Conservation (phyloP, 2,329 filamentous ascomycete species). For the Aspergillus chevalieri region DNA sequence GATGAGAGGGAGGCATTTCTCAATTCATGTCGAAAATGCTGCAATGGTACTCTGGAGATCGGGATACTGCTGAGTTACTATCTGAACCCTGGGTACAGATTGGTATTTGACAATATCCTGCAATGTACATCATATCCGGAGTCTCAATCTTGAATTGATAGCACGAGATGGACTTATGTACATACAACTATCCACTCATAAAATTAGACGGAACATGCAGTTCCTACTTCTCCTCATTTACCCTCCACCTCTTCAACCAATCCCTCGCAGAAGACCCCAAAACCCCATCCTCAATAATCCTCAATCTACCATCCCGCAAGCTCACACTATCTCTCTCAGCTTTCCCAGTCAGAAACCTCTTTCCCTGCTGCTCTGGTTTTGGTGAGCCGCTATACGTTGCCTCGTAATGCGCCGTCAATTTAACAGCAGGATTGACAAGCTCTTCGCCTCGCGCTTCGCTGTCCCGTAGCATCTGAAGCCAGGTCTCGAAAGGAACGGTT, state of each 20-base stretch:
- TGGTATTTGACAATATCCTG: too few species aligned
- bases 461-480: conserved; percentile 26
- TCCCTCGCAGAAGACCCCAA: conserved; percentile 22
- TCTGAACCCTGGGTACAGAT: too few species aligned
- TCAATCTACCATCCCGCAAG: conserved; percentile 19
- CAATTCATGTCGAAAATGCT: too few species aligned
- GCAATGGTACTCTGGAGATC: too few species aligned
- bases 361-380: not conserved
- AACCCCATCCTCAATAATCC: conserved; percentile 28
- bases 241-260: conserved; percentile 21
- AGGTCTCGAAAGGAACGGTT: conserved; percentile 26
- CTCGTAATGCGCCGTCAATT: conserved; percentile 26
- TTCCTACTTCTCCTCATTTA: conserved; percentile 3
- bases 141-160: too few species aligned
- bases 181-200: not conserved
- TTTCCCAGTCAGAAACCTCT: conserved; percentile 21
- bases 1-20: too few species aligned
- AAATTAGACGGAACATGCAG: too few species aligned
- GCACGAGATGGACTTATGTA: too few species aligned
- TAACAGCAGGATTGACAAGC: conserved; percentile 26
- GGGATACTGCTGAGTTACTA: too few species aligned
- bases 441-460: conserved; percentile 24
- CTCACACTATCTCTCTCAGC: conserved; percentile 24
- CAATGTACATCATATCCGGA: too few species aligned
- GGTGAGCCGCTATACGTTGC: conserved; percentile 16